A percentile compares a stretch with the other conserved stretches of the same genome.
Conservation (phyloP, 768 basidiomycete genomes). For the Suillus weaverae region DNA sequence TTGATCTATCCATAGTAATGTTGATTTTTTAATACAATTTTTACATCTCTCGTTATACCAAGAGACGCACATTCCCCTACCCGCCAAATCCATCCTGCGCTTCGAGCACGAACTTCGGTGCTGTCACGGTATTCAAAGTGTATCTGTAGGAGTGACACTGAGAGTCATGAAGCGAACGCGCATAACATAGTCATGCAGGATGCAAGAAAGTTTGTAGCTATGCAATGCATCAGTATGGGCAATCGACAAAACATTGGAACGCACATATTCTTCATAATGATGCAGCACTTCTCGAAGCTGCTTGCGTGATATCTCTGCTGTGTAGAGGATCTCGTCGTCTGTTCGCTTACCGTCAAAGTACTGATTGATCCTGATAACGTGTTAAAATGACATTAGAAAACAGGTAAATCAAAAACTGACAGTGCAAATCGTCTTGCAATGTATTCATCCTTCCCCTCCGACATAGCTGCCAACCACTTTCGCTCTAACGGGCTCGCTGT, state of each 20-base stretch:
- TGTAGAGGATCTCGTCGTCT: conserved; percentile 91
- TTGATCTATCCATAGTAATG: neutral
- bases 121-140: neutral
- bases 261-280: conserved; percentile 86
- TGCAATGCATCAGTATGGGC: conserved; percentile 5
- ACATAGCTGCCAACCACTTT: conserved; percentile 90
- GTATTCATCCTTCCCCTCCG: conserved; percentile 70
- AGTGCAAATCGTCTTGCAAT: conserved; percentile 75
- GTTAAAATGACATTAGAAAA: neutral
- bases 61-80: neutral
- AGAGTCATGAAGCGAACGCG: too few relatives aligned
- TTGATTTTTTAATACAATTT: neutral
- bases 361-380: conserved; percentile 70
- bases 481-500: conserved; percentile 77
- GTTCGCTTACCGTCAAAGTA: conserved; percentile 93
- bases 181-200: conserved; percentile 27
- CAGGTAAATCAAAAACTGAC: conserved; percentile 43
- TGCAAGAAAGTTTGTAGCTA: conserved; percentile 49
- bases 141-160: neutral
- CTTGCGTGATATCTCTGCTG: conserved; percentile 80
- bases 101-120: neutral
- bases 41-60: neutral
- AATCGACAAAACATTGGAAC: conserved; percentile 23
- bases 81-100: neutral
- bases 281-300: conserved; percentile 82